Evolutionary conservation across 805 yeast species (phyloP), one percentile per base, ranked within the genome.

Genomic region (Yamadazyma insecticola): DNA sequence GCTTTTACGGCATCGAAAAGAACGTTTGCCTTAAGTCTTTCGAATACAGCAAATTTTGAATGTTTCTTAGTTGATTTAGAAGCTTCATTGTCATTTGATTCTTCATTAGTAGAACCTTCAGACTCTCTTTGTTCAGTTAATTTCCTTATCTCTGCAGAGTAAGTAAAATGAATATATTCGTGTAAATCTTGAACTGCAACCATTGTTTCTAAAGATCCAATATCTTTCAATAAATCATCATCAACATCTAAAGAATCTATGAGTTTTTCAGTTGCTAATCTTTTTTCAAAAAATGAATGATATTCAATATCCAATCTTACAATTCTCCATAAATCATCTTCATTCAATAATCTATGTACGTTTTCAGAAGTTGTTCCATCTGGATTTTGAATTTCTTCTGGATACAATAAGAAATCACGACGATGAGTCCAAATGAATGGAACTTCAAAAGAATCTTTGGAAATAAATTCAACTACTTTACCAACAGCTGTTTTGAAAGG

Each of bases 401-500:
- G 72, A 45, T 67, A 67, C 37, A 84, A 62, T 13, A 87, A 66
- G 51, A 84, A 87, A 57, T 92, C 97, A 59, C 95, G 84, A 55
- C 97, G 83, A 52, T 88, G 95, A 16, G 88, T 83, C 84, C 95
- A 88, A 39, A 92, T 88, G 48, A 88, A 85, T 8, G 98, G 97
- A 4, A 90, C 96, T 53, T 92, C 98, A 41, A 82, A 70, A 36
- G 79, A 71, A 29, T 89, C 95, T 45, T 76, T 77, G 10, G 88
- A 70, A 18, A 92, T 63, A 43, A 78, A 88, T 50, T 69, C 84
- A 48, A 74, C 80, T 26, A 71, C 85, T 57, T 73, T 78, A 9
- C 76, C 74, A 5, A 92, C 84, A 1, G 96, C 81, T 22, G 67
- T 72, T 34, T 67, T 67, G 57, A 87, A 83, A 13, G 81, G 81